Conservation (phyloP, 257 asterid genomes). For the Solanum bukasovii region DNA sequence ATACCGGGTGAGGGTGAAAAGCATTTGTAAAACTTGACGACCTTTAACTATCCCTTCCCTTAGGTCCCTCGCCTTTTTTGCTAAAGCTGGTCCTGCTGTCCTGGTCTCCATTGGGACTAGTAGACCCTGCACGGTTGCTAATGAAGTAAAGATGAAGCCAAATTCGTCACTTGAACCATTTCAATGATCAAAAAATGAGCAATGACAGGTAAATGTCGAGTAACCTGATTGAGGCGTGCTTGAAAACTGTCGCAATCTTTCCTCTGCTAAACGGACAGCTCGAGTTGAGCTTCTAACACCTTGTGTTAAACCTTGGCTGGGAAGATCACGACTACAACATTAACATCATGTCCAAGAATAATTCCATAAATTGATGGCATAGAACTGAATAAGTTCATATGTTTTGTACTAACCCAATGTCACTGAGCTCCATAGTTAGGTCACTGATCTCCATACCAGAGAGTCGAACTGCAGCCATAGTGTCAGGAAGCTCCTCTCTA, state of each 20-base stretch:
- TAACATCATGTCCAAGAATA: background rate
- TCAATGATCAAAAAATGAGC: background rate
- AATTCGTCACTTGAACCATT: constrained; percentile 18
- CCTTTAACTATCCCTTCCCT: constrained; percentile 69
- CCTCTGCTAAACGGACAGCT: constrained; percentile 71
- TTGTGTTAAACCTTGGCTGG: constrained; percentile 72
- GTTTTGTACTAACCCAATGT: constrained; percentile 51
- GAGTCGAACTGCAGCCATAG: constrained; percentile 89
- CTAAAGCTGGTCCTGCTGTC: constrained; percentile 38
- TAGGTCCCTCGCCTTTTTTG: constrained; percentile 50
- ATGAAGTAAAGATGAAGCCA: constrained; percentile 55
- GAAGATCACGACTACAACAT: background rate
- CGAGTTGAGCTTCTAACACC: constrained; percentile 81
- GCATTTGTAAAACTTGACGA: constrained; percentile 43
- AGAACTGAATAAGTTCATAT: background rate
- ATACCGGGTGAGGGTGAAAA: constrained; percentile 42
- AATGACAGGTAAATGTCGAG: background rate
- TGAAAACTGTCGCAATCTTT: constrained; percentile 54
- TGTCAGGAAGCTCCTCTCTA: constrained; percentile 86
- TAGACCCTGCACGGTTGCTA: constrained; percentile 56
- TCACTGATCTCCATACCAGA: constrained; percentile 97
- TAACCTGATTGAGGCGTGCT: constrained; percentile 57
- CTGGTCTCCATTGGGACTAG: constrained; percentile 28
- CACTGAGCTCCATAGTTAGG: constrained; percentile 88
- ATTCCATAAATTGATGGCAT: background rate